Percentiles rank a stretch among this genome's conserved stretches.
These are phyloP conservation scores for Eucommia ulmoides DNA, from an alignment of 257 asterid genomes.

Conservation along the genomic window DNA sequence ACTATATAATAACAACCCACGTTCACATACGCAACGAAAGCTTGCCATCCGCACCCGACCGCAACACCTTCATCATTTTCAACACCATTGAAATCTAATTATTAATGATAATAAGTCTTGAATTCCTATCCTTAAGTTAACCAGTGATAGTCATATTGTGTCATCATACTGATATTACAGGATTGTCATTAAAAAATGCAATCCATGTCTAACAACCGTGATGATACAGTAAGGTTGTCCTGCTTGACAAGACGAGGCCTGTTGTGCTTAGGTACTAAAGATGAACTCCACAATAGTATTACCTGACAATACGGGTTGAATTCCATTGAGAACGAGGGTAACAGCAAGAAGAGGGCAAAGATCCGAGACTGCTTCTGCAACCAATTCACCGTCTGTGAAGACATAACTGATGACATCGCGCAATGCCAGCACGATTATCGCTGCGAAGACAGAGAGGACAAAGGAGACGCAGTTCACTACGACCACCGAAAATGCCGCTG, in stretches of 20 bases:
- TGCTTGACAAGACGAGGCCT: no score
- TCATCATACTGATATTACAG: no score
- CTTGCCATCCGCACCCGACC: slow-evolving; percentile 2
- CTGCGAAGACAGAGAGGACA: background rate
- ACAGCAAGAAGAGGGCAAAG: slow-evolving; percentile 5
- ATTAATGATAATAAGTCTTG: no score
- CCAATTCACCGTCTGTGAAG: slow-evolving; percentile 7
- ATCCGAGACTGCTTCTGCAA: slow-evolving; percentile 7
- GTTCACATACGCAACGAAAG: slow-evolving; percentile 1
- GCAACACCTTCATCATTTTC: slow-evolving; percentile 5
- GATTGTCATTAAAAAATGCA: no score
- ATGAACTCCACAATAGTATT: no score
- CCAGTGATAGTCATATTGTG: no score
- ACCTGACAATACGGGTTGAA: slow-evolving; percentile 3
- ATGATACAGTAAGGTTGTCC: no score
- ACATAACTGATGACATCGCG: slow-evolving; percentile 6
- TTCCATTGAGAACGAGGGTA: slow-evolving; percentile 1
- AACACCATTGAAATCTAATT: no score
- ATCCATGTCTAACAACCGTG: no score
- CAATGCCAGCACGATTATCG: background rate
- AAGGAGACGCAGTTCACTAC: slow-evolving; percentile 1
- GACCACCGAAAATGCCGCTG: slow-evolving; percentile 2
- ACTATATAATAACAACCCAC: background rate
- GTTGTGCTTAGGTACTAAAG: no score
- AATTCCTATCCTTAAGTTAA: no score